These are phyloP conservation scores for Clavispora asparagi DNA, from an alignment of 805 yeast genomes.

Conservation along the genomic window DNA sequence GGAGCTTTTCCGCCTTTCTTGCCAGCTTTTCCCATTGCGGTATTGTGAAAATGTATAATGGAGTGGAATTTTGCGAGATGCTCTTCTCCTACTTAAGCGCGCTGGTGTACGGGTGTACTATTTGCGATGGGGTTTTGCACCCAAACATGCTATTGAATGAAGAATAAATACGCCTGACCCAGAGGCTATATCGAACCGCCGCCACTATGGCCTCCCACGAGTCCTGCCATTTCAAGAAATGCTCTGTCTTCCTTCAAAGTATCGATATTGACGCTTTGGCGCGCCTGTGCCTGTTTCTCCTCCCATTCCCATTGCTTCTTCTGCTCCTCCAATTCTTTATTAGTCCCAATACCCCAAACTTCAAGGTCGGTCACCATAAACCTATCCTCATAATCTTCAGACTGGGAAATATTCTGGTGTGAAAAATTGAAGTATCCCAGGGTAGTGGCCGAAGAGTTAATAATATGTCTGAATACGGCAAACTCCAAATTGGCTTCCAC, in stretches of 20 bases:
- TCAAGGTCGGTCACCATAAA: conserved; percentile 72
- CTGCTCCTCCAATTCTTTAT: conserved; percentile 73
- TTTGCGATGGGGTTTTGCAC: conserved; percentile 1
- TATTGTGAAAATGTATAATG: neutral
- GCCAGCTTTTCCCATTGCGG: conserved; percentile 4
- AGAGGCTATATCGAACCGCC: conserved; percentile 33
- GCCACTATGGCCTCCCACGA: conserved; percentile 41
- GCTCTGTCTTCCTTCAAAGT: conserved; percentile 79
- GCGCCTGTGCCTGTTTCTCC: conserved; percentile 72
- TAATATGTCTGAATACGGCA: conserved; percentile 71
- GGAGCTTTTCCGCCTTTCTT: conserved; percentile 31
- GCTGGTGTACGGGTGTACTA: neutral
- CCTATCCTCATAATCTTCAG: conserved; percentile 55
- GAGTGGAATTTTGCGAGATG: conserved; percentile 1
- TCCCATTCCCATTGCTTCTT: conserved; percentile 87
- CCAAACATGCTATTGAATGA: neutral
- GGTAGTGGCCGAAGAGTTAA: conserved; percentile 23
- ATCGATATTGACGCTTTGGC: conserved; percentile 64
- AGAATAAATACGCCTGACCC: neutral
- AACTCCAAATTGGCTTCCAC: conserved; percentile 75
- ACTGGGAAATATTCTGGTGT: conserved; percentile 9
- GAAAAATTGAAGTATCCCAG: conserved; percentile 24
- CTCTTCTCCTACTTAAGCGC: neutral
- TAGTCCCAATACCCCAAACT: conserved; percentile 89
- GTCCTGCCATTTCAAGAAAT: conserved; percentile 75